Evolutionary conservation across 805 yeast species (phyloP), one percentile per base, ranked within the genome.

Genomic region (Yamadazyma takamatsuzukensis): DNA sequence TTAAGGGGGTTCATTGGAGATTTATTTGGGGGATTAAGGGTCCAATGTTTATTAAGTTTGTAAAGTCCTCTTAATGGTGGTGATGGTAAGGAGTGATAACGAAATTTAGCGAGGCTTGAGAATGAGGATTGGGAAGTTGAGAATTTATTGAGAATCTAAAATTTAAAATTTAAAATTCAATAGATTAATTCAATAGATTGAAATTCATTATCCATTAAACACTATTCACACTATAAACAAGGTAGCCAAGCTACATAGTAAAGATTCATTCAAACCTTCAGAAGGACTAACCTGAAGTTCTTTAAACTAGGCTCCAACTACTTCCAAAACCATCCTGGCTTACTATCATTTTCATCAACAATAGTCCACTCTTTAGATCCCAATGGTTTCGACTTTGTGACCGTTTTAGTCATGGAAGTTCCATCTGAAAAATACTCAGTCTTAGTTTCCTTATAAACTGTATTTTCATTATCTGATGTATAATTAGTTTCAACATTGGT

Each of bases 1-100:
- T 67, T 67, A 45, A 67, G 59, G 30, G 72, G 71, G 48, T 66
- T 64, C 71, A 65, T 66, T 15, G 18, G 8, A 8, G 15, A 25
- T 12, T n/a, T n/a, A n/a, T n/a, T n/a, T n/a, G n/a, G n/a, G n/a
- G n/a, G n/a, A n/a, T n/a, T n/a, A n/a, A n/a, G n/a, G n/a, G n/a
- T n/a, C n/a, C n/a, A n/a, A n/a, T n/a, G n/a, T n/a, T n/a, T n/a
- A n/a, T n/a, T n/a, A n/a, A n/a, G n/a, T n/a, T n/a, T n/a, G n/a
- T n/a, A n/a, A n/a, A n/a, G n/a, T n/a, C n/a, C n/a, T n/a, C n/a
- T n/a, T n/a, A n/a, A n/a, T n/a, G n/a, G n/a, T n/a, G n/a, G n/a
- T n/a, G n/a, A n/a, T n/a, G n/a, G n/a, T n/a, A n/a, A n/a, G n/a
- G n/a, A n/a, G n/a, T n/a, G n/a, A n/a, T n/a, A n/a, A n/a, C n/a